These are phyloP conservation scores for Perkinsus chesapeaki DNA, from an alignment of 169 alveolate genomes.

Conservation along the genomic window DNA sequence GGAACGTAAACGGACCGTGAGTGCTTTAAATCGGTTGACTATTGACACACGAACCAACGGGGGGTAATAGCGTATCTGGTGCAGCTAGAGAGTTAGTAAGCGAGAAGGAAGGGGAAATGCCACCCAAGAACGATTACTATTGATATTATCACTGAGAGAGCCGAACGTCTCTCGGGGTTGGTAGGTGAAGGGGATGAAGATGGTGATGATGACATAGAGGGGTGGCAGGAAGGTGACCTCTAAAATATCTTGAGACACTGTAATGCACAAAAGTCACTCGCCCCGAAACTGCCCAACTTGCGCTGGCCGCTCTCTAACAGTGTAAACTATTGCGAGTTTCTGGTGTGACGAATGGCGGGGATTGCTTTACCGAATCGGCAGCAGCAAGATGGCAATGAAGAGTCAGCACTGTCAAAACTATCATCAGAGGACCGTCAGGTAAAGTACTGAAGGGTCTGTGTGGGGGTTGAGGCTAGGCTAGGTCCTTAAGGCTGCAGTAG, in stretches of 20 bases:
- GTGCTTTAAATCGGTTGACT: background rate
- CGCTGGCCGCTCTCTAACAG: background rate
- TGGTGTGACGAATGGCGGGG: background rate
- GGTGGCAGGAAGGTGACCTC: background rate
- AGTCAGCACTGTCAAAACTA: too few species aligned
- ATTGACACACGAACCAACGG: background rate
- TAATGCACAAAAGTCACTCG: background rate
- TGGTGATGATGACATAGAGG: background rate
- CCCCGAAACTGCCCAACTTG: background rate
- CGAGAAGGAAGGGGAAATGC: background rate
- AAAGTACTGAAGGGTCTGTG: background rate
- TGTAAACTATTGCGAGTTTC: background rate
- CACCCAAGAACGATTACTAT: background rate
- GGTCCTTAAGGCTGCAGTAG: background rate
- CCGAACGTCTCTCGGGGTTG: background rate
- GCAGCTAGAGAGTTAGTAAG: background rate
- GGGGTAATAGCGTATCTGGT: background rate
- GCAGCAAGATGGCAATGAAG: too few species aligned
- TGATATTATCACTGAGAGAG: background rate
- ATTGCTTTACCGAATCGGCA: too few species aligned
- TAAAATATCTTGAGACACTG: background rate
- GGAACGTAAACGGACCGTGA: background rate
- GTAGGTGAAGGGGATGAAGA: too few species aligned
- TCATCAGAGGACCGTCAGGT: background rate
- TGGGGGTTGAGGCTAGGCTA: background rate